Conservation (phyloP, 2,329 filamentous ascomycete species). For the Neonectria neomacrospora region DNA sequence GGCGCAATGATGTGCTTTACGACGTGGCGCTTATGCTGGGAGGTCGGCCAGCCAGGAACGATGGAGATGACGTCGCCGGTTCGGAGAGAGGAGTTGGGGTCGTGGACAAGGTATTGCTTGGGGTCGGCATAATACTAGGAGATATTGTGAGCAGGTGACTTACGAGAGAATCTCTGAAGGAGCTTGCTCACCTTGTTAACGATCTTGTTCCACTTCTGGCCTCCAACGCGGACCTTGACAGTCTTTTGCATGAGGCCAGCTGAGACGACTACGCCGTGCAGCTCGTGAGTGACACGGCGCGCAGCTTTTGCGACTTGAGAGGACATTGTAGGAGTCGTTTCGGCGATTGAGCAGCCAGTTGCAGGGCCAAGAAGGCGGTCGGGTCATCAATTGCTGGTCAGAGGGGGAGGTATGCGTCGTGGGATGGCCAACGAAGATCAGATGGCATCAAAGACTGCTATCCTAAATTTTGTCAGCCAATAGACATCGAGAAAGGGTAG, state of each 20-base stretch:
- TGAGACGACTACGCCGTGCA: slow-evolving; percentile 78
- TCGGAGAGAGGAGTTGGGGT: slow-evolving; percentile 78
- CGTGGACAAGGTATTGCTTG: slow-evolving; percentile 77
- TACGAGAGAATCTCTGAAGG: not conserved
- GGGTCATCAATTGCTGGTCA: slow-evolving; percentile 30
- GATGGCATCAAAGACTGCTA: slow-evolving; percentile 25
- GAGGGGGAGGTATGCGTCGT: slow-evolving; percentile 19
- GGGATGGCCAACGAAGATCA: slow-evolving; percentile 13
- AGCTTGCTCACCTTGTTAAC: slow-evolving; percentile 72
- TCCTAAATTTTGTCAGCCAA: slow-evolving; percentile 39
- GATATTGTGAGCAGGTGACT: slow-evolving; percentile 11
- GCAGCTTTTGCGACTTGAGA: slow-evolving; percentile 55
- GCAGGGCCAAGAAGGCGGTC: slow-evolving; percentile 14
- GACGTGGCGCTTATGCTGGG: slow-evolving; percentile 76
- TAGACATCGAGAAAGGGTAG: slow-evolving; percentile 4
- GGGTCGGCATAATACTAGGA: slow-evolving; percentile 73
- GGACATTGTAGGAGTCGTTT: slow-evolving; percentile 48
- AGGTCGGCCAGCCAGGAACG: slow-evolving; percentile 71
- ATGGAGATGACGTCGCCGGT: slow-evolving; percentile 82
- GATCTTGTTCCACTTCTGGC: slow-evolving; percentile 76
- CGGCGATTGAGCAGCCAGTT: slow-evolving; percentile 2
- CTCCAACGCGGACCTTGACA: slow-evolving; percentile 79
- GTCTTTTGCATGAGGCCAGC: slow-evolving; percentile 82
- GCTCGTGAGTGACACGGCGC: slow-evolving; percentile 59
- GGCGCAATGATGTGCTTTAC: slow-evolving; percentile 81